Evolutionary conservation across 1,284 basidiomycete genomes (phyloP).

Genomic region (Ceratobasidium sp.): DNA sequence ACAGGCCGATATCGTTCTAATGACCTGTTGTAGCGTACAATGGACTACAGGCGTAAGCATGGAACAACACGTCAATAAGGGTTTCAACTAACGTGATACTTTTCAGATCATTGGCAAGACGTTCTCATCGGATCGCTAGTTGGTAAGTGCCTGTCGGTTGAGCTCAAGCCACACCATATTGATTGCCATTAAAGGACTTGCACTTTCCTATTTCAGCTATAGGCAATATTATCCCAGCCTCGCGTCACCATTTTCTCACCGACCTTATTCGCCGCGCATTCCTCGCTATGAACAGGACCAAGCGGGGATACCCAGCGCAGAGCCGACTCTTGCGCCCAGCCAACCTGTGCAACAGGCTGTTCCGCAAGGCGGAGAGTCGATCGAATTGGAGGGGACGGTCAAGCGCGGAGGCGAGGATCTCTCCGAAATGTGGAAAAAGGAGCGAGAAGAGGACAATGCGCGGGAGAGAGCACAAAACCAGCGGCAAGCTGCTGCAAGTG

Average conservation of each 20-base stretch:
- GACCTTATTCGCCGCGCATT: constrained; percentile 32
- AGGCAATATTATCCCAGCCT: constrained; percentile 79
- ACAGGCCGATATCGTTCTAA: background rate
- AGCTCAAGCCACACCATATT: background rate
- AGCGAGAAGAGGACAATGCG: constrained; percentile 1
- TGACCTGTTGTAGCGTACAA: constrained; percentile 60
- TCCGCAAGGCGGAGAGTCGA: constrained; percentile 5
- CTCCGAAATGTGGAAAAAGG: constrained; percentile 14
- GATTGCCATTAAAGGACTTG: constrained; percentile 51
- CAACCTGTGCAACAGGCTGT: background rate
- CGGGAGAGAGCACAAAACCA: background rate
- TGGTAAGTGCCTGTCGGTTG: constrained; percentile 46
- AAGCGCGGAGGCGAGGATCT: constrained; percentile 32
- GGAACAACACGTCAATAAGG: background rate
- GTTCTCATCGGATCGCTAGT: constrained; percentile 81
- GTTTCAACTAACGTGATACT: background rate
- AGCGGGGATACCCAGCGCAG: constrained; percentile 14
- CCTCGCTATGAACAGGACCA: constrained; percentile 22
- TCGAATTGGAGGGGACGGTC: constrained; percentile 27
- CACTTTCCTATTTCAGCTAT: constrained; percentile 79
- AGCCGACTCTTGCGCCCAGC: background rate
- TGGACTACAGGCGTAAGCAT: constrained; percentile 81
- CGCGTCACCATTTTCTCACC: constrained; percentile 63
- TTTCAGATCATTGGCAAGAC: constrained; percentile 85
- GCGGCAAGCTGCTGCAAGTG: background rate